Evolutionary conservation across 768 basidiomycete species (phyloP).

Genomic region (Podaxis sp.): DNA sequence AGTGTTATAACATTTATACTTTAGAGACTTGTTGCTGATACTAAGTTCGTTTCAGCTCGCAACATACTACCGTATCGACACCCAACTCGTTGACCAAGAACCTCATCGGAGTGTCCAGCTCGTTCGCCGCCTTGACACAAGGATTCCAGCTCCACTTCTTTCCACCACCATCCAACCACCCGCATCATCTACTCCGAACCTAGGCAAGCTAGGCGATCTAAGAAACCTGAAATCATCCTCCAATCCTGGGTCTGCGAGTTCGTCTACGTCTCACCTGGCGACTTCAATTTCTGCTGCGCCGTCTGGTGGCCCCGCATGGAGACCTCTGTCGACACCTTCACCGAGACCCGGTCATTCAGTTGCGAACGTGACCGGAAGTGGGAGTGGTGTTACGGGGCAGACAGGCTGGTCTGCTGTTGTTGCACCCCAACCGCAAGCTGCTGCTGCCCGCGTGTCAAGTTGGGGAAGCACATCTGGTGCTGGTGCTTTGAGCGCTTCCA

Average conservation of each 20-base stretch:
- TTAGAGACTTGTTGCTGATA: neutral
- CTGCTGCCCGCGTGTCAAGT: neutral
- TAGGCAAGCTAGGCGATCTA: constrained; percentile 64
- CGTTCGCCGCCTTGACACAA: constrained; percentile 77
- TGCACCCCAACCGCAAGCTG: constrained; percentile 6
- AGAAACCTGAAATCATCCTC: constrained; percentile 27
- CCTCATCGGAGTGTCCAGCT: constrained; percentile 85
- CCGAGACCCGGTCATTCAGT: neutral
- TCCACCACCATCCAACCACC: constrained; percentile 39
- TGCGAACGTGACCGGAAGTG: neutral
- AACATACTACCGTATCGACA: constrained; percentile 76
- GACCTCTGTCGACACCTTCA: constrained; percentile 8
- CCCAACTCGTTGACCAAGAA: constrained; percentile 88
- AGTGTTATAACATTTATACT: constrained; percentile 11
- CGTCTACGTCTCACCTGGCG: constrained; percentile 6
- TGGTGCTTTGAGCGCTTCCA: neutral
- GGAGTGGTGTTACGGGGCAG: neutral
- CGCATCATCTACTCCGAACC: constrained; percentile 25
- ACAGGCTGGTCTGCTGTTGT: constrained; percentile 4
- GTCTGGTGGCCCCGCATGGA: constrained; percentile 11
- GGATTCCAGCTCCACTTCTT: constrained; percentile 70
- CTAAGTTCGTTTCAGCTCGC: constrained; percentile 51
- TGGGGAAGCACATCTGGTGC: neutral
- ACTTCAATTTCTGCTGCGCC: neutral
- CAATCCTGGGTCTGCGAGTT: constrained; percentile 7